Percentiles rank a stretch among this genome's conserved stretches.
phyloP scores from a whole-genome alignment of 495 filamentous ascomycete genomes.

The Xylaria venustula region DNA sequence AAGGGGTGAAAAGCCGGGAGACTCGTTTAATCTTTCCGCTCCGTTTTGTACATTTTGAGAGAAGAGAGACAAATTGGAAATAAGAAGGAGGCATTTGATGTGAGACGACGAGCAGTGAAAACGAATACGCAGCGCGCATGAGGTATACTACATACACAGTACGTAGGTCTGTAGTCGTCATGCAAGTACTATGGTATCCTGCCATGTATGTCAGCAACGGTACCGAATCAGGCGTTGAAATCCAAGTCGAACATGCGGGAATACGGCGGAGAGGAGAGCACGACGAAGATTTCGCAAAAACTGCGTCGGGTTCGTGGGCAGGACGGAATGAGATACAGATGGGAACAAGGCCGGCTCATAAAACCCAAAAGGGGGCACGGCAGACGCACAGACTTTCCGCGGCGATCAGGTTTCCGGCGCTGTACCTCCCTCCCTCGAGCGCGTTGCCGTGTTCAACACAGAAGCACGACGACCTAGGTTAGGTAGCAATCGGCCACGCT shows the following conservation, averaged over 20 bases:
- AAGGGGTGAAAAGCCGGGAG: background rate
- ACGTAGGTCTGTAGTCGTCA: constrained; percentile 1
- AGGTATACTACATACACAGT: background rate
- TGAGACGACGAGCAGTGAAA: background rate
- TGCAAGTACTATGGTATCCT: background rate
- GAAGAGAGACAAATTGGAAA: no score
- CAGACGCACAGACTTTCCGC: background rate
- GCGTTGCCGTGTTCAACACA: background rate
- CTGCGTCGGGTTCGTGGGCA: no score
- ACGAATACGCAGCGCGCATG: background rate
- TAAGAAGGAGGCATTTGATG: no score
- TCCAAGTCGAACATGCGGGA: background rate
- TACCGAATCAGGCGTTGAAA: constrained; percentile 1
- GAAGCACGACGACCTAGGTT: background rate
- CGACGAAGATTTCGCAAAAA: background rate
- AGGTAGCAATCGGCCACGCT: background rate
- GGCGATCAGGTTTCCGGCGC: constrained; percentile 9
- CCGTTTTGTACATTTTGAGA: no score
- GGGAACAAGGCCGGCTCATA: no score
- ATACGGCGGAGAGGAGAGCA: background rate
- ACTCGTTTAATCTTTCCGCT: no score
- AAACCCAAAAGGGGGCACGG: background rate
- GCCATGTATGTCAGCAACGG: constrained; percentile 11
- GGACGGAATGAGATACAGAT: no score
- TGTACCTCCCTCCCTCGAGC: background rate